These are phyloP conservation scores for Talaromyces sp. DNA, from an alignment of 2,329 filamentous ascomycete genomes.

Conservation along the genomic window DNA sequence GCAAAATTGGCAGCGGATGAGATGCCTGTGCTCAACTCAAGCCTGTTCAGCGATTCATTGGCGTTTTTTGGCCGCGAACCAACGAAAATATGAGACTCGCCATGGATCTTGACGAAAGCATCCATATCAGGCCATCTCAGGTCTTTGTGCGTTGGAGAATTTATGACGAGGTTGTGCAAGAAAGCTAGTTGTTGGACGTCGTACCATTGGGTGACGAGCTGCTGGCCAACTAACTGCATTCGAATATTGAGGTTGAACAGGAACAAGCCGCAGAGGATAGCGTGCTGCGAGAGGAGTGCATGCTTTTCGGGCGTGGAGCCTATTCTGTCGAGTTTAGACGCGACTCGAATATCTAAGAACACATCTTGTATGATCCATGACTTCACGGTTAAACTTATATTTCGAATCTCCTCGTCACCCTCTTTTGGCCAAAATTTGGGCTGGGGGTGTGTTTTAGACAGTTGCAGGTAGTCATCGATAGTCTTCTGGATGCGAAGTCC, in stretches of 20 bases:
- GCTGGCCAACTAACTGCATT: conserved; percentile 24
- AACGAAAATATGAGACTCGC: conserved; percentile 27
- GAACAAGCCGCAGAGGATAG: conserved; percentile 23
- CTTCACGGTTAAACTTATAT: conserved; percentile 15
- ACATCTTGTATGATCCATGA: conserved; percentile 20
- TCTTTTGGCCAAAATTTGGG: conserved; percentile 26
- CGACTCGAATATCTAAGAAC: conserved; percentile 15
- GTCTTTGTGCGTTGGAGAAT: conserved; percentile 15
- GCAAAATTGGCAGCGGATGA: conserved; percentile 25
- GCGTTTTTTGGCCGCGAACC: conserved; percentile 25
- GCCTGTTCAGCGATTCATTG: conserved; percentile 24
- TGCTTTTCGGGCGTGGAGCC: conserved; percentile 19
- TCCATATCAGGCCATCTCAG: conserved; percentile 29
- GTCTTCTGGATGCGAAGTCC: conserved; percentile 25
- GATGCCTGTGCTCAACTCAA: conserved; percentile 26
- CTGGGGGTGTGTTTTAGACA: conserved; percentile 16
- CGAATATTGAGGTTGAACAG: conserved; percentile 24
- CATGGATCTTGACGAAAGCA: conserved; percentile 27
- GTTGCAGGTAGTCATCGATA: conserved; percentile 22
- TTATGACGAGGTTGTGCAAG: conserved; percentile 25
- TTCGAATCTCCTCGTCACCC: conserved; percentile 21
- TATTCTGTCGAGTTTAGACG: not conserved
- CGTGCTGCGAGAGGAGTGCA: conserved; percentile 22
- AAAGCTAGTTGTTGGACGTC: conserved; percentile 28
- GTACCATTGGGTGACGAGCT: conserved; percentile 25